These are phyloP conservation scores for Scytalidium sp. DNA, from an alignment of 2,329 filamentous ascomycete species.

Conservation along the genomic window DNA sequence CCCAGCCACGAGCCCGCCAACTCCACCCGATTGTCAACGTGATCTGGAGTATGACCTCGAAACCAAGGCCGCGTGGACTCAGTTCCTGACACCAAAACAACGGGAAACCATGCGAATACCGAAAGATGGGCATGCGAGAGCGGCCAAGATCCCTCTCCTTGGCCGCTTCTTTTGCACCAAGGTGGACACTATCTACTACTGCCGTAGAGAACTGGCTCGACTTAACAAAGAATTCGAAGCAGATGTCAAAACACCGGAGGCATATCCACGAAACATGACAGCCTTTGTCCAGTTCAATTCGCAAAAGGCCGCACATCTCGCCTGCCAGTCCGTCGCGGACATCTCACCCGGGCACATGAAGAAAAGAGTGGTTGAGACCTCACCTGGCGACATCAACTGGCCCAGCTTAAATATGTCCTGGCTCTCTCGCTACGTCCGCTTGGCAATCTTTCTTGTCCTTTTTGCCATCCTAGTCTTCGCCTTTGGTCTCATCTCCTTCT, in stretches of 20 bases:
- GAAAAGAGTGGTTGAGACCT: slow-evolving; percentile 20
- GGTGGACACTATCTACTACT: slow-evolving; percentile 23
- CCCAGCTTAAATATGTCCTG: slow-evolving; percentile 13
- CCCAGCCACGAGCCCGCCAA: slow-evolving; percentile 12
- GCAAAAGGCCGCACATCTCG: slow-evolving; percentile 22
- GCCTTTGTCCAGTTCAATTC: slow-evolving; percentile 23
- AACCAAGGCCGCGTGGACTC: slow-evolving; percentile 21
- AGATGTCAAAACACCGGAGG: slow-evolving; percentile 17
- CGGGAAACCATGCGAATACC: slow-evolving; percentile 20
- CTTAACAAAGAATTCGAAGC: slow-evolving; percentile 22
- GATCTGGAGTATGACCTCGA: slow-evolving; percentile 16
- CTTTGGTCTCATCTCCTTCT: slow-evolving; percentile 14
- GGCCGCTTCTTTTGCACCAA: slow-evolving; percentile 18
- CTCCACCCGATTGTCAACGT: slow-evolving; percentile 11
- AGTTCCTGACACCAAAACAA: slow-evolving; percentile 17
- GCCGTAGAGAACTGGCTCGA: slow-evolving; percentile 22
- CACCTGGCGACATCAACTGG: slow-evolving; percentile 24
- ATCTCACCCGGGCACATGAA: slow-evolving; percentile 18
- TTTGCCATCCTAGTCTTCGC: slow-evolving; percentile 11
- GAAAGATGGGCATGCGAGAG: slow-evolving; percentile 11
- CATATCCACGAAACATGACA: slow-evolving; percentile 18
- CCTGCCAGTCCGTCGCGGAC: slow-evolving; percentile 19
- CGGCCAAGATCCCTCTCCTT: slow-evolving; percentile 19
- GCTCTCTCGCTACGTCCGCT: slow-evolving; percentile 13
- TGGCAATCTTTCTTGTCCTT: slow-evolving; percentile 11